Evolutionary conservation across 1,284 basidiomycete genomes (phyloP), one percentile per base, ranked within the genome.

Genomic region (Athelia sp.): DNA sequence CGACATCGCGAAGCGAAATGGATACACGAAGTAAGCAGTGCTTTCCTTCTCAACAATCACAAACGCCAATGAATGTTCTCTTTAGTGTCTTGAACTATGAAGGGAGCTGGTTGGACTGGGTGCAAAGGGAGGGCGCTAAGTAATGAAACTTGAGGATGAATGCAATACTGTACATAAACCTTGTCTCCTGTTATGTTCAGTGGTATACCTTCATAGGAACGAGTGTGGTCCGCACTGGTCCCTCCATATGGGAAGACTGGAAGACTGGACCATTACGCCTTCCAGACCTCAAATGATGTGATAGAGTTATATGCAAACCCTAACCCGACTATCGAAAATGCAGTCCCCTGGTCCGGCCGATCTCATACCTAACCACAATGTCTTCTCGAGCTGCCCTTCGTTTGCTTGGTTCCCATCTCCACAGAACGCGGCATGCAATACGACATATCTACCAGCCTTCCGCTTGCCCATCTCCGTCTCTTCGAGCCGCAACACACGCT

Each of bases 61-160:
- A n/a, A n/a, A n/a, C n/a, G n/a, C n/a, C n/a, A n/a, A n/a, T n/a
- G 52, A n/a, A 17, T 43, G 10, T 29, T 11, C 43, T 43, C 42
- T 51, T 43, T 53, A 93, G 90, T 52, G 68, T 90, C 36, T 65
- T 85, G 54, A 98, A 98, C 67, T 98, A 97, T 65, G 79, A 80
- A 54, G 95, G 95, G 17, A 93, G 90, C 15, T 98, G 92, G 90
- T 67, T 95, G 53, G 93, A 98, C 60, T 98, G 95, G 95, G 77
- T 81, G 3, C 76, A 82, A 58, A 82, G 77, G 59, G 82, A 86
- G 57, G 77, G 71, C 36, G 62, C 62, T 44, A 64, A 66, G 35
- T 54, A 29, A 29, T 29, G 46, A 43, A 43, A 6, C 4, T n/a
- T 44, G 43, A n/a, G n/a, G 6, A 26, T 44, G 43, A 8, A 44